phyloP scores from a whole-genome alignment of 345 rosid species.

The Aurinia saxatilis region DNA sequence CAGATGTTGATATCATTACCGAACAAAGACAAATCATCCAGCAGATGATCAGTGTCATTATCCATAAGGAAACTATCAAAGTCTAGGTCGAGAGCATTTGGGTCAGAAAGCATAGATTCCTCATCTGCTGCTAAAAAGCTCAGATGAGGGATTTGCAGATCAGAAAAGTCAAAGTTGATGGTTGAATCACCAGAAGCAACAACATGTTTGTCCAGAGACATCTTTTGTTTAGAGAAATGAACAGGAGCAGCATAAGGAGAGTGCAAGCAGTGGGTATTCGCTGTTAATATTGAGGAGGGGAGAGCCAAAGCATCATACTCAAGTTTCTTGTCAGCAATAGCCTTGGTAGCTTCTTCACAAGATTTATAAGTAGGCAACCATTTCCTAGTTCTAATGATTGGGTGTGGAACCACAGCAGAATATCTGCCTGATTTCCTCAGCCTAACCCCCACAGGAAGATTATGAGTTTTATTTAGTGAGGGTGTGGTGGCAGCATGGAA shows the following conservation, averaged over 20 bases:
- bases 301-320: slow-evolving; percentile 43
- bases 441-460: slow-evolving; percentile 57
- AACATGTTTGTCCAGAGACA: background rate
- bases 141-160: slow-evolving; percentile 40
- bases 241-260: slow-evolving; percentile 16
- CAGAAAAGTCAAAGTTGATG: slow-evolving; percentile 18
- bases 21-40: slow-evolving; percentile 43
- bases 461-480: slow-evolving; percentile 11
- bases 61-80: slow-evolving; percentile 30
- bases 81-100: slow-evolving; percentile 34
- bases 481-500: slow-evolving; percentile 24
- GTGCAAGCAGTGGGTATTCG: slow-evolving; percentile 16
- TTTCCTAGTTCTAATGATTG: slow-evolving; percentile 41
- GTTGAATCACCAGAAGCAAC: background rate
- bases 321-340: slow-evolving; percentile 52
- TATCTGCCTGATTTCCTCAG: slow-evolving; percentile 86
- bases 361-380: slow-evolving; percentile 85
- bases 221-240: background rate
- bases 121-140: slow-evolving; percentile 37
- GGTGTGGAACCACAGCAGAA: slow-evolving; percentile 87
- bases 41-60: slow-evolving; percentile 27
- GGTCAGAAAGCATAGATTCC: slow-evolving; percentile 28
- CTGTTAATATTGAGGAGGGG: slow-evolving; percentile 26
- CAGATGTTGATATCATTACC: slow-evolving; percentile 35
- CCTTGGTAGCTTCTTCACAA: slow-evolving; percentile 71